Evolutionary conservation across 495 filamentous ascomycete species (phyloP), one percentile per base, ranked within the genome.

Genomic region (Xylaria bambusicola): DNA sequence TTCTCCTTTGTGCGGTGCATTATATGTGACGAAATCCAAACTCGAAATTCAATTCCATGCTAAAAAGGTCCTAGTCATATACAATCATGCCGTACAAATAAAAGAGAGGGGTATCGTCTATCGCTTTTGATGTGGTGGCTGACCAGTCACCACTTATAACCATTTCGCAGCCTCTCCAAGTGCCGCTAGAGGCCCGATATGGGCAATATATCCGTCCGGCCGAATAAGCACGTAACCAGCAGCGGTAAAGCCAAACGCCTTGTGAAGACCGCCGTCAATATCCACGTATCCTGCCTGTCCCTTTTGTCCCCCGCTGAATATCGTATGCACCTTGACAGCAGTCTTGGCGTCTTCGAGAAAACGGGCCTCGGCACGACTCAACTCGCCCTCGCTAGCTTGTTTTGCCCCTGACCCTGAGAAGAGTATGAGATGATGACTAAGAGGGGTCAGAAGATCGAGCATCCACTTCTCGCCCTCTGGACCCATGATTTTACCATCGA

Each of bases 401-500:
- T 45, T 48, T 6, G 41, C 41, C 8, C 42, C 62, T 0, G 45
- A 38, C 20, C 68, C 74, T n/a, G 68, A 60, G 55, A 78, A 75
- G 27, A 78, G 52, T 21, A 78, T 24, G 31, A 77, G 59, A 38
- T 74, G 71, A 42, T 72, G 60, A 40, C 31, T 36, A 7, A 27
- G 29, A 6, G 69, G 67, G 0, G 18, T 64, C 38, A 66, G 71
- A 0, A 77, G 29, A 41, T 57, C 58, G 42, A 74, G 69, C 42
- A 78, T 55, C 69, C 29, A 64, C 63, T 49, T 55, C 52, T 59
- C 54, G 21, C 64, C 52, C 13, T 55, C 58, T 6, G 27, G 21
- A 3, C 36, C 44, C 42, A 46, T 53, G 21, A 70, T 35, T 52
- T 66, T 64, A 5, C 70, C 70, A 54, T 77, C 70, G 10, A 64